Base-by-base conservation (phyloP, 768 basidiomycete species). In the Amanita phalloides region DNA sequence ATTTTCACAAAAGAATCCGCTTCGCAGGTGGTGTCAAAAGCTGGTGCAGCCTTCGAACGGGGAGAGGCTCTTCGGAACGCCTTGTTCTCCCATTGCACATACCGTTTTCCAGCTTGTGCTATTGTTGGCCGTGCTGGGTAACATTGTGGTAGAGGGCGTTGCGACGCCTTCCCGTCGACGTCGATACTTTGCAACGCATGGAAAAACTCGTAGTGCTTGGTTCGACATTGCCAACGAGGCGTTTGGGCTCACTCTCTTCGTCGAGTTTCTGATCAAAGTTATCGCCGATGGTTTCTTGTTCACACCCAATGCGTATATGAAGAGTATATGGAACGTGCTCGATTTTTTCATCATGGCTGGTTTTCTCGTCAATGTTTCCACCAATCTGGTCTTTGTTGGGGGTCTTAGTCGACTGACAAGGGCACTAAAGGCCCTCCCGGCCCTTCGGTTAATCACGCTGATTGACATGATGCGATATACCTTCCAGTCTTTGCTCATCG, bases 281-380 rank as follows among this genome's bases (percentile, higher is more conserved):
- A 70, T 91, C 44, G 95, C 95, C 1, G 95, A 98, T 61, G 95
- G 95, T 0, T 86, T 95, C 64, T 61, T 86, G 11, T 92, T 93
- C 68, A 84, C 88, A 0, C 92, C 92, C 0, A 93, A 93, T 58
- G 91, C 92, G 0, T 97, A 98, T 62, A 64, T 96, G 26, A 83
- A 84, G 25, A 89, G 87, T 55, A 83, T 93, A 6, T 97, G 93
- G 92, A 97, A 97, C 64, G 65, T 85, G 58, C 69, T 97, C 53
- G 95, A 97, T 67, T 84, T 94, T 58, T 63, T 90, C 61, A 85
- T 97, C 62, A 79, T 97, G 70, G 63, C 70, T 32, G 86, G 90
- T 4, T 66, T 95, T 28, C 65, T 92, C 23, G 73, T 86, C 61
- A 93, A 90, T 55, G 75, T 88, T 47, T 73, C 76, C 0, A 86